Conservation (phyloP, 768 basidiomycete species). For the Filobasidium floriforme region DNA sequence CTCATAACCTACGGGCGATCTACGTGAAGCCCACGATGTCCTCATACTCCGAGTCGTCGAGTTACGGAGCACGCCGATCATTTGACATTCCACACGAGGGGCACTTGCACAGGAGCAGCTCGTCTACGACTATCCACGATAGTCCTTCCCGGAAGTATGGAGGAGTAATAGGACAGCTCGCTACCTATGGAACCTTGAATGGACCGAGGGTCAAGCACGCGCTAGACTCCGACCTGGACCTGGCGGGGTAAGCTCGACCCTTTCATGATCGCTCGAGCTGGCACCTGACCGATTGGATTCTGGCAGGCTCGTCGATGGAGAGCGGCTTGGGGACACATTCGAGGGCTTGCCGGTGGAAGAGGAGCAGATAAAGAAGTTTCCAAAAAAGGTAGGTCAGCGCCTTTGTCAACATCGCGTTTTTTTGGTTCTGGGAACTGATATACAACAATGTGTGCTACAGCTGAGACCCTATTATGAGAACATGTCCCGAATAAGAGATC, state of each 20-base stretch:
- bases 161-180: background rate
- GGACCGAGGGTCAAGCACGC: background rate
- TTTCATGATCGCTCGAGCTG: background rate
- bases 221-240: conserved; percentile 4
- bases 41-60: background rate
- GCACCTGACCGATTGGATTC: background rate
- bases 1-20: too few species aligned
- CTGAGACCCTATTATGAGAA: conserved; percentile 38
- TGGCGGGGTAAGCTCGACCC: background rate
- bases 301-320: conserved; percentile 13
- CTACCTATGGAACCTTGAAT: background rate
- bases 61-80: conserved; percentile 1
- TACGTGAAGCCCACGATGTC: background rate
- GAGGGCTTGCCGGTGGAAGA: conserved; percentile 29
- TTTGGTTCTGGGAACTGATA: background rate
- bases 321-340: conserved; percentile 4
- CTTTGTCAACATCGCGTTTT: background rate
- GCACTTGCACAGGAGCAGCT: background rate
- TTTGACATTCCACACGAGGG: background rate
- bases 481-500: conserved; percentile 30
- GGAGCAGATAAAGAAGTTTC: conserved; percentile 33
- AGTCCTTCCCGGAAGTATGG: conserved; percentile 1
- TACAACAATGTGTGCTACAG: conserved; percentile 16
- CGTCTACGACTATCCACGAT: background rate
- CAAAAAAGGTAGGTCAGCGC: conserved; percentile 29